These are phyloP conservation scores for Kluyveromyces sp. DNA, from an alignment of 1,139 yeast genomes.

Conservation along the genomic window DNA sequence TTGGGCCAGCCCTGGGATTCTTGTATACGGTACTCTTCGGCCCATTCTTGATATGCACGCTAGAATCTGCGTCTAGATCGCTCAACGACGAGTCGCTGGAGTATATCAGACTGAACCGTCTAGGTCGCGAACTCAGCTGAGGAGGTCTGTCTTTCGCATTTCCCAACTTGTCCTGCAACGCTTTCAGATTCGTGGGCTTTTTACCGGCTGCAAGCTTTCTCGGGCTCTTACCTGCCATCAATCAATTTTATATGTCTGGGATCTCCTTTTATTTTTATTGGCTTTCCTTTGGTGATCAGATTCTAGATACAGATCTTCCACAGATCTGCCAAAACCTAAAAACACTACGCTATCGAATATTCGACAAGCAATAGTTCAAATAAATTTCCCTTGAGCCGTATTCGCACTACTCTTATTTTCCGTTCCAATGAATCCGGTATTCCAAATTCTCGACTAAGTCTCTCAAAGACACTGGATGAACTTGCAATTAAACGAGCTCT, in stretches of 20 bases:
- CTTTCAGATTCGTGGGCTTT: constrained; percentile 16
- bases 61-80: constrained; percentile 24
- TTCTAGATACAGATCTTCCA: background rate
- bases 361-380: too few relatives aligned
- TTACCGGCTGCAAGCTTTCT: constrained; percentile 22
- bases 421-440: too few relatives aligned
- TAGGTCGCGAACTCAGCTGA: constrained; percentile 20
- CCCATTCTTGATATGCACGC: constrained; percentile 4
- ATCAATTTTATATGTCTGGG: too few relatives aligned
- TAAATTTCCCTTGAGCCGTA: too few relatives aligned
- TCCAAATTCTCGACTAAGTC: background rate
- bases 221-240: constrained; percentile 25
- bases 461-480: background rate
- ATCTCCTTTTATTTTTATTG: too few relatives aligned
- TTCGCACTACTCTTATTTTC: too few relatives aligned
- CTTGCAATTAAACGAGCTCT: background rate
- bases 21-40: constrained; percentile 9
- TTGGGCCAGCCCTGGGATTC: constrained; percentile 12
- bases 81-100: constrained; percentile 31
- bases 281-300: too few relatives aligned
- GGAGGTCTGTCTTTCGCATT: constrained; percentile 8
- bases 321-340: background rate
- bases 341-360: too few relatives aligned
- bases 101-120: constrained; percentile 32
- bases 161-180: constrained; percentile 11